A percentile compares a stretch with the other conserved stretches of the same genome.
Conservation (phyloP, 2,329 filamentous ascomycete genomes). For the Xylariaceae sp. region DNA sequence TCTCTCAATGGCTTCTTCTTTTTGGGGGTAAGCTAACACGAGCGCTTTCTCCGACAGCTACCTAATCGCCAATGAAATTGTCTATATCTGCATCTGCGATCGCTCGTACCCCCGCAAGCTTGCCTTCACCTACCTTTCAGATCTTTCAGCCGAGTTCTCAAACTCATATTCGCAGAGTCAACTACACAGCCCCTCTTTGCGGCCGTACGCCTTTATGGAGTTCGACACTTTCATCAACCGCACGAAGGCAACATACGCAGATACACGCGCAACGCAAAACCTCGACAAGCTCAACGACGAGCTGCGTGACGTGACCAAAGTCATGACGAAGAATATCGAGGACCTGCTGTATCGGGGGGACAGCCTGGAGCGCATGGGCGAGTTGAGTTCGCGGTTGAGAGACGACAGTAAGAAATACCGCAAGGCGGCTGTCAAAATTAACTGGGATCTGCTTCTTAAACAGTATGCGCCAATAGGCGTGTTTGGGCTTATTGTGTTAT, state of each 20-base stretch:
- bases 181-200: conserved; percentile 75
- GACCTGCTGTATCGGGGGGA: conserved; percentile 95
- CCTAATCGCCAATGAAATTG: conserved; percentile 79
- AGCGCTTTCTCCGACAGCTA: conserved; percentile 61
- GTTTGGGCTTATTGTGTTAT: conserved; percentile 78
- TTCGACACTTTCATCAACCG: conserved; percentile 97
- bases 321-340: conserved; percentile 99
- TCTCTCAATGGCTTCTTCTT: neutral
- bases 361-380: conserved; percentile 94
- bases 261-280: conserved; percentile 88
- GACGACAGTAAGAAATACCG: conserved; percentile 96
- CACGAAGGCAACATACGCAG: conserved; percentile 92
- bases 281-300: conserved; percentile 96
- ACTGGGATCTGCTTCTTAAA: conserved; percentile 96
- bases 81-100: conserved; percentile 94
- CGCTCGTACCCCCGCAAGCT: conserved; percentile 95
- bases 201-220: conserved; percentile 95
- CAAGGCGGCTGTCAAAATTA: conserved; percentile 90
- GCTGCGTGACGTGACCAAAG: conserved; percentile 95
- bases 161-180: conserved; percentile 78
- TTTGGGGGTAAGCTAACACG: conserved; percentile 9
- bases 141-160: conserved; percentile 88
- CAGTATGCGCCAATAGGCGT: conserved; percentile 93
- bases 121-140: conserved; percentile 95
- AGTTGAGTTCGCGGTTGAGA: conserved; percentile 83